A percentile compares a stretch with the other conserved stretches of the same genome.
Conservation (phyloP, 345 rosid species). For the Syzygium aromaticum region DNA sequence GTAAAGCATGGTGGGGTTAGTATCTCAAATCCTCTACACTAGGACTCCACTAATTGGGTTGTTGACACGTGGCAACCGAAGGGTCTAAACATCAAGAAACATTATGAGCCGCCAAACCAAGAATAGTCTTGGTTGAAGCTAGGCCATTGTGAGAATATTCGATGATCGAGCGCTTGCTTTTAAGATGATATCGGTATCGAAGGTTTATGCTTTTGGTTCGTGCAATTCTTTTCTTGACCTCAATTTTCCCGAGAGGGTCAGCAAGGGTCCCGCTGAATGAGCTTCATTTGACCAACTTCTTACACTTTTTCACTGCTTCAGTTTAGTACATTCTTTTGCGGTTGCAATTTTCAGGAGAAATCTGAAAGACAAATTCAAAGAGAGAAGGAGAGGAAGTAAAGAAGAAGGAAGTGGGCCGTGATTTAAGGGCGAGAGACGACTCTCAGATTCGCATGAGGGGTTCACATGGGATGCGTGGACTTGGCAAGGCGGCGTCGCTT, state of each 20-base stretch:
- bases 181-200: background rate
- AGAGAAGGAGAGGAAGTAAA: background rate
- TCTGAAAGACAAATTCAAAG: background rate
- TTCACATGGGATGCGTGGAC: background rate
- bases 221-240: background rate
- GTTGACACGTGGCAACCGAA: background rate
- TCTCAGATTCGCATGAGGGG: background rate
- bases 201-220: background rate
- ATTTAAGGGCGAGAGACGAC: background rate
- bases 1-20: background rate
- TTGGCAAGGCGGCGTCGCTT: background rate
- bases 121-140: background rate
- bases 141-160: background rate
- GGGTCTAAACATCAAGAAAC: background rate
- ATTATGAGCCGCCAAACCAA: background rate
- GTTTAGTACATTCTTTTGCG: background rate
- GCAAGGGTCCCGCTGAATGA: background rate
- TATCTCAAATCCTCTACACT: background rate
- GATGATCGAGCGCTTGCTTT: background rate
- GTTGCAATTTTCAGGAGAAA: background rate
- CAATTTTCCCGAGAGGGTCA: background rate
- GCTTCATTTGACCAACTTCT: background rate
- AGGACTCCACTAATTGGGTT: background rate
- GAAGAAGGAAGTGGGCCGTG: background rate
- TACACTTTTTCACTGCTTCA: background rate